Conservation (phyloP, 2,329 filamentous ascomycete genomes). For the Daldinia eschscholtzii region DNA sequence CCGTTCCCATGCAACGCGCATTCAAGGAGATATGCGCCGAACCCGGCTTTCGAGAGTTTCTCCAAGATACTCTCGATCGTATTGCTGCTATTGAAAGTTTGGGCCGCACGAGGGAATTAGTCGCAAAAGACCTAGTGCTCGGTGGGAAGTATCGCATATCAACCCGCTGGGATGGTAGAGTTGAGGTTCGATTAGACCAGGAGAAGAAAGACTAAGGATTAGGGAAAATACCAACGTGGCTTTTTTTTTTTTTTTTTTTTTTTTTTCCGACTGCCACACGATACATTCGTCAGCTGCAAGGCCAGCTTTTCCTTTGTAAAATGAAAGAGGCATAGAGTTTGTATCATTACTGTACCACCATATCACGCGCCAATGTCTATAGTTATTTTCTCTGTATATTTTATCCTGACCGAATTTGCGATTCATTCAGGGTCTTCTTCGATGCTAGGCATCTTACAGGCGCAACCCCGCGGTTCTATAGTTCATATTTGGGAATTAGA, state of each 20-base stretch:
- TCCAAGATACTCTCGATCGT: slow-evolving; percentile 84
- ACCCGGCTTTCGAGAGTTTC: slow-evolving; percentile 82
- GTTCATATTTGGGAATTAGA: neutral
- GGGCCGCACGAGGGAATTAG: slow-evolving; percentile 92
- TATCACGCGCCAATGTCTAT: slow-evolving; percentile 19
- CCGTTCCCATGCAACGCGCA: slow-evolving; percentile 94
- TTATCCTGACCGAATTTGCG: neutral
- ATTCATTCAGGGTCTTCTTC: neutral
- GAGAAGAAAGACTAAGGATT: slow-evolving; percentile 53
- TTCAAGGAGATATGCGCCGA: slow-evolving; percentile 85
- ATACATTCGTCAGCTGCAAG: slow-evolving; percentile 21
- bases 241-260: neutral
- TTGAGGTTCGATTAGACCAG: slow-evolving; percentile 59
- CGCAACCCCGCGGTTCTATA: neutral
- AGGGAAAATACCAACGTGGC: neutral
- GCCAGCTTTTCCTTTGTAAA: slow-evolving; percentile 30
- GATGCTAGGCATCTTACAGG: slow-evolving; percentile 1
- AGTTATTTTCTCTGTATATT: slow-evolving; percentile 8
- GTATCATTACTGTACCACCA: slow-evolving; percentile 27
- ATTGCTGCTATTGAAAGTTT: slow-evolving; percentile 95
- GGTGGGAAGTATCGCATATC: slow-evolving; percentile 81
- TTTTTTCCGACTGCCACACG: neutral
- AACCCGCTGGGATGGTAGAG: slow-evolving; percentile 53
- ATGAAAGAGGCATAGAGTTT: slow-evolving; percentile 19
- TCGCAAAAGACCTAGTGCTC: slow-evolving; percentile 92